phyloP scores from a whole-genome alignment of 371 early-diverging fungal species.

The Rhizopus sp. region DNA sequence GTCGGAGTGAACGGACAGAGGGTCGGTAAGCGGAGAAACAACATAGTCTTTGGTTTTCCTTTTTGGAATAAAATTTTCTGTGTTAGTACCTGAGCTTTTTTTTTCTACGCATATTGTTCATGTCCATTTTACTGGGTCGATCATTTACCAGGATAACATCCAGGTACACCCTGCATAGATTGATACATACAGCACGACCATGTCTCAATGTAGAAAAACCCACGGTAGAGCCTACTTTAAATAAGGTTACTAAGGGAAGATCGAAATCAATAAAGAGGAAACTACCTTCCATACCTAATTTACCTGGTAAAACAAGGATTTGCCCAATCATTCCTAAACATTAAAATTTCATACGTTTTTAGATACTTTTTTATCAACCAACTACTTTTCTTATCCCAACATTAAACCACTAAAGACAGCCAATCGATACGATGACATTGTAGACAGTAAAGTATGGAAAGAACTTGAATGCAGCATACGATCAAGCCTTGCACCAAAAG shows the following conservation, averaged over 20 bases:
- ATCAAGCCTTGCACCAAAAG: conserved; percentile 37
- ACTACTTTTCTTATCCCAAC: not conserved
- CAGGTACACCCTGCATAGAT: not conserved
- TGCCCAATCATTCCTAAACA: too few species aligned
- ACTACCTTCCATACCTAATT: not conserved
- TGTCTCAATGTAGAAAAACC: not conserved
- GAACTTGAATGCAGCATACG: conserved; percentile 30
- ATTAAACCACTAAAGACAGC: not conserved
- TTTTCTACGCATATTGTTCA: not conserved
- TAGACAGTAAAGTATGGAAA: conserved; percentile 21
- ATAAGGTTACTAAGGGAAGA: not conserved
- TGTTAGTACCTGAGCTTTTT: not conserved
- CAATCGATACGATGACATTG: not conserved
- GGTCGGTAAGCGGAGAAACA: too few species aligned
- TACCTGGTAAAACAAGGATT: not conserved
- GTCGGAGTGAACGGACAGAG: too few species aligned
- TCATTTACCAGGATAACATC: not conserved
- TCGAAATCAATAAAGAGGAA: not conserved
- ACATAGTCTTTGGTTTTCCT: too few species aligned
- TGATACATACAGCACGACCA: not conserved
- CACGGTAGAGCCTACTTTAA: not conserved
- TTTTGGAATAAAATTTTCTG: too few species aligned
- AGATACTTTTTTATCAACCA: not conserved
- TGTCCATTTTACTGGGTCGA: not conserved
- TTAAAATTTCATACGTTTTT: not conserved